phyloP scores from a whole-genome alignment of 805 yeast genomes.

The Starmera pachycereana region DNA sequence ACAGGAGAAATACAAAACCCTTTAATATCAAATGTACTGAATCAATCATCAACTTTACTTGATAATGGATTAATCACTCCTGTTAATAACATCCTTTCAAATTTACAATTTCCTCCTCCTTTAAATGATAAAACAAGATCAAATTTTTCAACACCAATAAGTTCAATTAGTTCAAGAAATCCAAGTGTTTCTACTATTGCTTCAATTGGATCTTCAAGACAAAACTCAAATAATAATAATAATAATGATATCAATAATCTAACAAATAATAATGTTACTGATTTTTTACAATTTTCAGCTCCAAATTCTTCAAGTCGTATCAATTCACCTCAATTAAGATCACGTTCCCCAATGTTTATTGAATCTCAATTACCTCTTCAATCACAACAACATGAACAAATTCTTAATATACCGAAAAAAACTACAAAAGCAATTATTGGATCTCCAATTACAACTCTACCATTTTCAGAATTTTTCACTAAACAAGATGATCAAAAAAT shows the following conservation, averaged over 20 bases:
- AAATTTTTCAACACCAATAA: not conserved
- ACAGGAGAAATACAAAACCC: no score
- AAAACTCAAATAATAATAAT: constrained; percentile 14
- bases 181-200: constrained; percentile 9
- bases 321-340: not conserved
- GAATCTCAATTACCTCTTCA: not conserved
- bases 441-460: constrained; percentile 55
- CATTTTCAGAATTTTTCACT: constrained; percentile 62
- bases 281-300: not conserved
- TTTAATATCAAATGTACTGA: no score
- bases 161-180: constrained; percentile 7
- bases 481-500: constrained; percentile 74
- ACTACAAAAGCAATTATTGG: constrained; percentile 41
- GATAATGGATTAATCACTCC: no score
- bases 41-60: no score
- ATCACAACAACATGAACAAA: not conserved
- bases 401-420: constrained; percentile 16
- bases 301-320: not conserved
- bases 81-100: no score
- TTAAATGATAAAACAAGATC: not conserved
- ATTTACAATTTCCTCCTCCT: no score
- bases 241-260: constrained; percentile 3
- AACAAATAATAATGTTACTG: no score
- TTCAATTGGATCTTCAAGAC: constrained; percentile 17
- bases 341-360: not conserved